phyloP scores from a whole-genome alignment of 768 basidiomycete genomes.

The Dioszegia aurantiaca region DNA sequence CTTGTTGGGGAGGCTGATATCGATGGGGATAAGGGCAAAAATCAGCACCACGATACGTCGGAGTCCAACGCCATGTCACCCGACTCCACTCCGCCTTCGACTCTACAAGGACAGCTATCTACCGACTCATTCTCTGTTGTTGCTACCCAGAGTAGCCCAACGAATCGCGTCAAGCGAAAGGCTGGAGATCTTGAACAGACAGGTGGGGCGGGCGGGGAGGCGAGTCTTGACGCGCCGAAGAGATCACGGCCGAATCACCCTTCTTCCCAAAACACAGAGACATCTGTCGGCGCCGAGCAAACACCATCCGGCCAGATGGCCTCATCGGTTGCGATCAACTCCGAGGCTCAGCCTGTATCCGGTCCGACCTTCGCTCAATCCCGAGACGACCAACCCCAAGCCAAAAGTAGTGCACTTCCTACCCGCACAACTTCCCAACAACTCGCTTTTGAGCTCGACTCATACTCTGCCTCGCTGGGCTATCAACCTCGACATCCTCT shows the following conservation, averaged over 20 bases:
- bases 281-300: no score
- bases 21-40: no score
- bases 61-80: slow-evolving; percentile 1
- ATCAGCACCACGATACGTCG: no score
- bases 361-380: background rate
- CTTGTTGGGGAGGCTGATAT: no score
- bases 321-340: no score
- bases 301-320: no score
- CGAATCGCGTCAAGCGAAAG: background rate
- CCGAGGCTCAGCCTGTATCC: no score
- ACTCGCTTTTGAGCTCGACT: background rate
- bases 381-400: background rate
- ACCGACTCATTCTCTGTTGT: background rate
- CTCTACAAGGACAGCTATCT: background rate
- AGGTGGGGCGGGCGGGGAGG: no score
- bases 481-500: slow-evolving; percentile 3
- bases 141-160: background rate
- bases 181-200: background rate
- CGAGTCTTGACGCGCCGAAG: background rate
- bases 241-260: no score
- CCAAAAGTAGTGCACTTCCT: background rate
- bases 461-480: slow-evolving; percentile 1
- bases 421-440: background rate
- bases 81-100: background rate
- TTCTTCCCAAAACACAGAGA: no score